Base-by-base conservation (phyloP, 2,329 filamentous ascomycete genomes). In the Neonectria ditissima region DNA sequence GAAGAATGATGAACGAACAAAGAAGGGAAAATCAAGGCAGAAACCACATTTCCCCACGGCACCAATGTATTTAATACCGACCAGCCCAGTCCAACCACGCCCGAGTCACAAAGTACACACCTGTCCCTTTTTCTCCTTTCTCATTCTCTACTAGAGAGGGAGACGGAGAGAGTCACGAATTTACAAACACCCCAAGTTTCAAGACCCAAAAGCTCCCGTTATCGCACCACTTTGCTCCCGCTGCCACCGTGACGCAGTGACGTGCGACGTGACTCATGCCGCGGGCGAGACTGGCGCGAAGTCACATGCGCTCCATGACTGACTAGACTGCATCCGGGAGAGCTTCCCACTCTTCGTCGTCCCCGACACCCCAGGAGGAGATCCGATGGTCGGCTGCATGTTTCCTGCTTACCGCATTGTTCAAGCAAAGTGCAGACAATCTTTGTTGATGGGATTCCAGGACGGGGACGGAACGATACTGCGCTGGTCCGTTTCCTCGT, bases 181-280 rank as follows among this genome's bases (percentile, higher is more conserved):
- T 50, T 28, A 32, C 45, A 18, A 30, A 30, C 28, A 11, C 20
- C 11, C 9, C 47, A 18, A 41, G 37, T 9, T 41, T n/a, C 37
- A 41, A 4, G n/a, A 2, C 16, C 37, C n/a, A 41, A 41, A 34
- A 41, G n/a, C 37, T 18, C 18, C n/a, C n/a, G 47, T 32, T 50
- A 30, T 50, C 47, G 47, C 47, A 50, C 14, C 22, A 47, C n/a
- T 13, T 13, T 3, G 16, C n/a, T 30, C 26, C 28, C 6, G 11
- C 47, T 48, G 14, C 18, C 18, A 20, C n/a, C 47, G 47, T 50
- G 47, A 50, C 28, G 47, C 47, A 50, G 47, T 50, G 28, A 50
- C 47, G n/a, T 50, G 47, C 55, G 60, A 63, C 61, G 61, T 63
- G 61, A 63, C 61, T 63, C 61, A 63, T 47, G 55, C 55, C 30